These are phyloP conservation scores for Polyplosphaeria fusca DNA, from an alignment of 495 filamentous ascomycete genomes.

Conservation along the genomic window DNA sequence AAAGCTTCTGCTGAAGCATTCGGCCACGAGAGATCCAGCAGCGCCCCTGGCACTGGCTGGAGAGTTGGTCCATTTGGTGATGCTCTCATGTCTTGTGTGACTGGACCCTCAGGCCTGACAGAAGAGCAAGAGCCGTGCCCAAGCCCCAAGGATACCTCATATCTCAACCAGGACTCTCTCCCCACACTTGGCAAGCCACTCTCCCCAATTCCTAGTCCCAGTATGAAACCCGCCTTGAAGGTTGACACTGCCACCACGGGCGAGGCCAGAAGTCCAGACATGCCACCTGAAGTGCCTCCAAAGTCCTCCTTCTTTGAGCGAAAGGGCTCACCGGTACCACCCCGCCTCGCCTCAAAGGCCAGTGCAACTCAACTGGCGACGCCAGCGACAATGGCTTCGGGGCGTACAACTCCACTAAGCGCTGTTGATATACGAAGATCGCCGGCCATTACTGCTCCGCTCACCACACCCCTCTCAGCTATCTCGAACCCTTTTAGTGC, in stretches of 20 bases:
- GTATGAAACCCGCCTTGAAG: conserved; percentile 27
- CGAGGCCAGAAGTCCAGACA: conserved; percentile 42
- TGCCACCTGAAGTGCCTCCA: conserved; percentile 49
- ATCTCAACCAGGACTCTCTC: not conserved
- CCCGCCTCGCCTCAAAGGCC: conserved; percentile 25
- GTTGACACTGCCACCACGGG: conserved; percentile 39
- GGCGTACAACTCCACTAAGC: conserved; percentile 23
- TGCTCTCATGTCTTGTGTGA: conserved; percentile 34
- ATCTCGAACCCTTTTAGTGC: conserved; percentile 30
- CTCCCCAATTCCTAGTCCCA: conserved; percentile 34
- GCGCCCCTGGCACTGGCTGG: conserved; percentile 52
- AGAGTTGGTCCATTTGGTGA: conserved; percentile 35
- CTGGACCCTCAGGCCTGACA: conserved; percentile 20
- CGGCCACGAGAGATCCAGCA: conserved; percentile 60
- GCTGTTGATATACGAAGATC: conserved; percentile 26
- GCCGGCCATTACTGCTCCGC: conserved; percentile 14
- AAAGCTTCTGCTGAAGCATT: conserved; percentile 29
- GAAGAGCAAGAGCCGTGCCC: conserved; percentile 1
- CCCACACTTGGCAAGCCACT: conserved; percentile 19
- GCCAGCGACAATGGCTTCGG: conserved; percentile 21
- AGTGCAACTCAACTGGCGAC: conserved; percentile 28
- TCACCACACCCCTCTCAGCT: conserved; percentile 20
- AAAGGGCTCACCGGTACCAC: conserved; percentile 27
- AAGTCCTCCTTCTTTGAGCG: conserved; percentile 40
- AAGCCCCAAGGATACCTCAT: not conserved